phyloP scores from a whole-genome alignment of 768 basidiomycete species.

The Pisolithus marmoratus region DNA sequence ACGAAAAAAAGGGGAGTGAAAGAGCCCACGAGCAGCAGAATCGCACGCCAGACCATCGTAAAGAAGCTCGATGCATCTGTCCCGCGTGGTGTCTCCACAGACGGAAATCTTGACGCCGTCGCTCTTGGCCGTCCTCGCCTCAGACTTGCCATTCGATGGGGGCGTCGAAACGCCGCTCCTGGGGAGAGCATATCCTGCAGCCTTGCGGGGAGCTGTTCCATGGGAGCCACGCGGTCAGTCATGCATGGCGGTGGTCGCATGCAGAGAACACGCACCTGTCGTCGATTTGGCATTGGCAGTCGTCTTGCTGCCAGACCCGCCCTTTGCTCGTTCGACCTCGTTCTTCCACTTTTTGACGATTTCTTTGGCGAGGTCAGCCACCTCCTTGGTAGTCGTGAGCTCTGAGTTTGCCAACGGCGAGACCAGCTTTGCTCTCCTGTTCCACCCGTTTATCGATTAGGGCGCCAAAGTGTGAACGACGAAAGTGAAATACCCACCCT shows the following conservation, averaged over 20 bases:
- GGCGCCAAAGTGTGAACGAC: not conserved
- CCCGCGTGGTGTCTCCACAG: slow-evolving; percentile 69
- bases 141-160: slow-evolving; percentile 28
- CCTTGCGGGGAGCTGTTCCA: slow-evolving; percentile 21
- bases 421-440: slow-evolving; percentile 87
- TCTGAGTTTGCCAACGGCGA: slow-evolving; percentile 89
- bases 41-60: slow-evolving; percentile 89
- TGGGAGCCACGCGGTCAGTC: slow-evolving; percentile 3
- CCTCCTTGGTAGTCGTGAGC: slow-evolving; percentile 63
- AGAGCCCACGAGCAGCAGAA: slow-evolving; percentile 79
- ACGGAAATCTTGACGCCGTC: slow-evolving; percentile 59
- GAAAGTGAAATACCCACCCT: slow-evolving; percentile 49
- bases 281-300: slow-evolving; percentile 17
- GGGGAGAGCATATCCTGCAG: slow-evolving; percentile 34
- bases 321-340: slow-evolving; percentile 71
- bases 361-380: slow-evolving; percentile 82
- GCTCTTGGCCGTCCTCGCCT: slow-evolving; percentile 53
- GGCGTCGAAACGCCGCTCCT: slow-evolving; percentile 27
- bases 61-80: slow-evolving; percentile 83
- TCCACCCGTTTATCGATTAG: not conserved
- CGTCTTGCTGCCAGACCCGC: slow-evolving; percentile 16
- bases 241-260: not conserved
- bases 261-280: slow-evolving; percentile 31
- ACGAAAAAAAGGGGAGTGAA: not conserved
- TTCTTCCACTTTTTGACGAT: slow-evolving; percentile 90